These are phyloP conservation scores for Eremothecium gossypii DNA, from an alignment of 1,139 yeast genomes.

Conservation along the genomic window DNA sequence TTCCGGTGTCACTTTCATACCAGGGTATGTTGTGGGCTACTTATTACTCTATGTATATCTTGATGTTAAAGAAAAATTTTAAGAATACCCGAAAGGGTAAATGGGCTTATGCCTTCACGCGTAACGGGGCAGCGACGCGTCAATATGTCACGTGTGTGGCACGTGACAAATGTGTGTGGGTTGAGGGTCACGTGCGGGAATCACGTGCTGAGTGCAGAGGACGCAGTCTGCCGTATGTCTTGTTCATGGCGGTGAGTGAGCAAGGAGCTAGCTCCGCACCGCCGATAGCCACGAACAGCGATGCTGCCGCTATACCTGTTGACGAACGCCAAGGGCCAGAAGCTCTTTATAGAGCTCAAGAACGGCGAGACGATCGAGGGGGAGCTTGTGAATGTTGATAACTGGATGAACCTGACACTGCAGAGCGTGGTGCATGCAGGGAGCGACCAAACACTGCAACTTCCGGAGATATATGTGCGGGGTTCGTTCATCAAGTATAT, in stretches of 20 bases:
- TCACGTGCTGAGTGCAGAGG: no score
- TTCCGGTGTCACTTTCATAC: no score
- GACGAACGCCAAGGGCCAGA: conserved; percentile 86
- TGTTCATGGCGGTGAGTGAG: background rate
- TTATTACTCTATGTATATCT: no score
- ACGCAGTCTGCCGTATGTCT: no score
- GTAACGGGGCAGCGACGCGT: background rate
- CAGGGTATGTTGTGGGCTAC: no score
- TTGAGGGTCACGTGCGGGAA: no score
- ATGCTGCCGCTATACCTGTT: conserved; percentile 83
- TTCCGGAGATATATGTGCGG: conserved; percentile 73
- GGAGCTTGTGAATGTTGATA: conserved; percentile 74
- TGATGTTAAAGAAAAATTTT: background rate
- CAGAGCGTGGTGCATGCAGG: conserved; percentile 63
- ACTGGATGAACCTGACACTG: conserved; percentile 91
- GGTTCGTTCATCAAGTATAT: conserved; percentile 73
- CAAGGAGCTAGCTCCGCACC: background rate
- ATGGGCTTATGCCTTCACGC: conserved; percentile 1
- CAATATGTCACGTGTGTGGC: background rate
- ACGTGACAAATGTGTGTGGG: no score
- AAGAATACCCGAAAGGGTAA: background rate
- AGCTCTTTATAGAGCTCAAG: conserved; percentile 82
- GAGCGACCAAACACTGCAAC: conserved; percentile 57
- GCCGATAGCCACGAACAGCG: background rate
- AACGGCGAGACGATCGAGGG: conserved; percentile 90